Percentiles rank a stretch among this genome's conserved stretches.
These are phyloP conservation scores for Umbellularia californica DNA, from an alignment of 164 flowering plant species.

Conservation along the genomic window DNA sequence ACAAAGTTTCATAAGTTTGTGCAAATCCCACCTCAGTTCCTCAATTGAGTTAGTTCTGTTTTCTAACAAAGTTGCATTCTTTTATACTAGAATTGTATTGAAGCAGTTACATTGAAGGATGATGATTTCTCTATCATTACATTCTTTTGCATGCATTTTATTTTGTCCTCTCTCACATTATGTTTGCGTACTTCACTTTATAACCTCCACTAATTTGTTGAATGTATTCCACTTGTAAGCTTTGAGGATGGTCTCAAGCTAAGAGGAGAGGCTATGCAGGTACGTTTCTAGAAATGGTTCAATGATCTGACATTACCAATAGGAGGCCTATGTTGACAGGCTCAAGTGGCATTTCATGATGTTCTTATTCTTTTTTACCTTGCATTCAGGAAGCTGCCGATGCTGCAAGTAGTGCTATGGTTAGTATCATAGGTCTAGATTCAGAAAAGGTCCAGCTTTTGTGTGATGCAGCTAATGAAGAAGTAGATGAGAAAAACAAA, in stretches of 20 bases:
- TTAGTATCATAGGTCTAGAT: constrained; percentile 89
- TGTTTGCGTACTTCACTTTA: background rate
- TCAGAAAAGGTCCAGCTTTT: constrained; percentile 84
- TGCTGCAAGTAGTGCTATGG: constrained; percentile 97
- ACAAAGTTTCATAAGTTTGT: too few species aligned
- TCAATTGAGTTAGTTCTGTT: too few species aligned
- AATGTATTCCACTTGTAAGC: constrained; percentile 28
- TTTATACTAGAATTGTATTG: too few species aligned
- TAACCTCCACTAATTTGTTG: constrained; percentile 1
- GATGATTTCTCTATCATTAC: background rate
- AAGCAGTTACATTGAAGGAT: background rate
- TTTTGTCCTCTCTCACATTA: background rate
- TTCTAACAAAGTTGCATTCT: too few species aligned
- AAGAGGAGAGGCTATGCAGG: constrained; percentile 99
- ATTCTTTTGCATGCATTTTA: background rate
- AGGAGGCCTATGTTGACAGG: background rate
- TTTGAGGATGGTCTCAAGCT: constrained; percentile 98
- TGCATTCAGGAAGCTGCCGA: constrained; percentile 84
- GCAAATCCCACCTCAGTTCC: too few species aligned
- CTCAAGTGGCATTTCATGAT: background rate
- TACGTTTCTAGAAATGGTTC: constrained; percentile 12
- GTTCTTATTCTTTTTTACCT: background rate
- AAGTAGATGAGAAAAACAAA: constrained; percentile 71
- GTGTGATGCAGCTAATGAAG: constrained; percentile 96
- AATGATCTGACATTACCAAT: background rate